phyloP scores from a whole-genome alignment of 495 filamentous ascomycete species.

The Aspergillus kassunensis region DNA sequence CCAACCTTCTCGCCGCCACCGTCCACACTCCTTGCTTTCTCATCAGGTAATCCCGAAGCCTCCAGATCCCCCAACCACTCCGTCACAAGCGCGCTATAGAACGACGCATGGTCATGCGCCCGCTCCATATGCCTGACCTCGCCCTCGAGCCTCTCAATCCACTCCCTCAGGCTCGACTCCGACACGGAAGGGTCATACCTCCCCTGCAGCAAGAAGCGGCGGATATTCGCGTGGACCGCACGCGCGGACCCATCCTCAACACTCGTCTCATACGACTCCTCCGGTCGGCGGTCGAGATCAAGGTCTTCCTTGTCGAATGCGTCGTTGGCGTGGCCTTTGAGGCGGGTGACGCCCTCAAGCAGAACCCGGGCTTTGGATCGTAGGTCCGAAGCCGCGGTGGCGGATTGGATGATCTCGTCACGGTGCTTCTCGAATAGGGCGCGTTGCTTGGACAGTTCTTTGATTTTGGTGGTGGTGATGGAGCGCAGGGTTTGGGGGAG shows the following conservation, averaged over 20 bases:
- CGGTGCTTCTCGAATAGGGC: slow-evolving; percentile 44
- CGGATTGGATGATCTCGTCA: slow-evolving; percentile 28
- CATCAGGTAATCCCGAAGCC: slow-evolving; percentile 10
- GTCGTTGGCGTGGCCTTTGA: slow-evolving; percentile 36
- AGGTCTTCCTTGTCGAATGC: slow-evolving; percentile 37
- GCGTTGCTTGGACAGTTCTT: slow-evolving; percentile 57
- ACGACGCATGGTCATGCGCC: slow-evolving; percentile 56
- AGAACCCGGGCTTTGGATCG: slow-evolving; percentile 29
- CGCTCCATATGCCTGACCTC: slow-evolving; percentile 48
- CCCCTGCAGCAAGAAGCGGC: slow-evolving; percentile 54
- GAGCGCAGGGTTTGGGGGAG: slow-evolving; percentile 61
- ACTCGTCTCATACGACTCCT: slow-evolving; percentile 1
- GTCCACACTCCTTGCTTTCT: slow-evolving; percentile 10
- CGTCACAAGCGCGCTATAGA: slow-evolving; percentile 59
- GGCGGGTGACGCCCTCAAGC: slow-evolving; percentile 36
- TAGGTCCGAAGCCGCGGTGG: slow-evolving; percentile 24
- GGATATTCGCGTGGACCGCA: slow-evolving; percentile 34
- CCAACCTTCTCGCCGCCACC: slow-evolving; percentile 35
- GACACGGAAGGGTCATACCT: slow-evolving; percentile 55
- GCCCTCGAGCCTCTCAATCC: slow-evolving; percentile 46
- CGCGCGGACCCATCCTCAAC: slow-evolving; percentile 18
- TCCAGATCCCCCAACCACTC: slow-evolving; percentile 53
- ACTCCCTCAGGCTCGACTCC: slow-evolving; percentile 37
- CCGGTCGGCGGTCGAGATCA: slow-evolving; percentile 16
- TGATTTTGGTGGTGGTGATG: slow-evolving; percentile 63